Base-by-base conservation (phyloP, 1,284 basidiomycete genomes). In the Quambalaria eucalypti region DNA sequence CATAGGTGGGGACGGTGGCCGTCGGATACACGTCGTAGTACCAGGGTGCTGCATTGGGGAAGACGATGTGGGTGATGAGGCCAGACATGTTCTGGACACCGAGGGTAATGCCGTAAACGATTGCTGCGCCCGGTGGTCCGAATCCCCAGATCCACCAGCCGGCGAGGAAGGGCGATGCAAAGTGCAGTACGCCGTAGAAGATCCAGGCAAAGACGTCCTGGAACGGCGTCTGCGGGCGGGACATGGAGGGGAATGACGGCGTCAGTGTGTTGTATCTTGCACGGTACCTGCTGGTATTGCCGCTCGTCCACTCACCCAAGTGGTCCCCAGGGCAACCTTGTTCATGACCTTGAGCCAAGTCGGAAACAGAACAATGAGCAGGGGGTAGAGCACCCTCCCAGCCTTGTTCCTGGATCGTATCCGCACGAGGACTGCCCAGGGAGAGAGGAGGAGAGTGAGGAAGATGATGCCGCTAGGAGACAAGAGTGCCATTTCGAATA, bases 101-200 rank as follows among this genome's bases (percentile, higher is more conserved):
- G 6, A 69, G 52, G 6, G 28, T 42, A 54, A 61, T 63, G 2
- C 67, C 65, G 28, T 63, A 69, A 2, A 56, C 58, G 16, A 50
- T 50, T n/a, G 66, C 62, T 0, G 62, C 62, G 16, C 66, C 66
- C 29, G 66, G 63, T 28, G 61, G 42, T 0, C 57, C 64, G 29
- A 66, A 69, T 12, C 59, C 60, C 67, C 67, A 69, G 31, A 61
- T 51, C 62, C 66, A 68, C 64, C 66, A 69, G 0, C 50, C 66
- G 0, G 55, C 54, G 38, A 64, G 16, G 61, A 68, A 60, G 3
- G 65, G 61, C n/a, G 52, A 57, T 2, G 65, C 63, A 21, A 65
- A 66, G 44, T 66, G 65, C 0, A 65, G 54, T 19, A 42, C 48
- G 6, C 42, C 46, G 40, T 48, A 51, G 31, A 54, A 57, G 33